Base-by-base conservation (phyloP, 2,329 filamentous ascomycete genomes). In the Arthrobotrys megalospora region DNA sequence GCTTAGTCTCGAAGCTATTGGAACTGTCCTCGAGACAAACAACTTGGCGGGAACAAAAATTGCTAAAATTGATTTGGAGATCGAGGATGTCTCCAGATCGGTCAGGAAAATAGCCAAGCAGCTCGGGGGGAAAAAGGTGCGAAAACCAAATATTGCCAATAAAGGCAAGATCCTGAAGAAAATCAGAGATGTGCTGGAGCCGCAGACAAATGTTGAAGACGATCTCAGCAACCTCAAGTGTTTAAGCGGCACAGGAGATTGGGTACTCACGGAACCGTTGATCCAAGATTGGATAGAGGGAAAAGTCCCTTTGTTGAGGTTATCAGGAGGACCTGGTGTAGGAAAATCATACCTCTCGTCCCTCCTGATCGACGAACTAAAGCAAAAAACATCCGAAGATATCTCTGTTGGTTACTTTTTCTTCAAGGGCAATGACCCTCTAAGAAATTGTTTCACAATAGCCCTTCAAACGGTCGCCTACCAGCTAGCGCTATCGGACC, bases 321-420 rank as follows among this genome's bases (percentile, higher is more conserved):
- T 62, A 0, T 62, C 55, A 4, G 55, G 55, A n/a, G 55, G 55
- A 2, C 55, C 55, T n/a, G 55, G 55, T 16, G 38, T 19, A 1
- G 55, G 55, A 16, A 62, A 62, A 19, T 43, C 55, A 10, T 14
- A 62, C 16, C 16, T 62, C 28, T 62, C 55, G 3, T 43, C 34
- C 1, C n/a, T 62, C 6, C 14, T 62, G 3, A 28, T 62, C 12
- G 8, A 45, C 8, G 8, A 41, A 12, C 52, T 55, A 16, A n/a
- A 62, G n/a, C n/a, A 36, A 10, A 55, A 55, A 24, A 16, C 14
- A 7, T 19, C 21, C 2, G 53, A 60, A 1, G 34, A 28, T 24
- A 43, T 28, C 2, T 43, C 41, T 7, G 24, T 66, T 24, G 43
- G 43, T 16, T 66, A 66, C n/a, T 66, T 66, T 21, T 66, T 66